Conservation (phyloP, 2,329 filamentous ascomycete genomes). For the Epichloe glyceriae region DNA sequence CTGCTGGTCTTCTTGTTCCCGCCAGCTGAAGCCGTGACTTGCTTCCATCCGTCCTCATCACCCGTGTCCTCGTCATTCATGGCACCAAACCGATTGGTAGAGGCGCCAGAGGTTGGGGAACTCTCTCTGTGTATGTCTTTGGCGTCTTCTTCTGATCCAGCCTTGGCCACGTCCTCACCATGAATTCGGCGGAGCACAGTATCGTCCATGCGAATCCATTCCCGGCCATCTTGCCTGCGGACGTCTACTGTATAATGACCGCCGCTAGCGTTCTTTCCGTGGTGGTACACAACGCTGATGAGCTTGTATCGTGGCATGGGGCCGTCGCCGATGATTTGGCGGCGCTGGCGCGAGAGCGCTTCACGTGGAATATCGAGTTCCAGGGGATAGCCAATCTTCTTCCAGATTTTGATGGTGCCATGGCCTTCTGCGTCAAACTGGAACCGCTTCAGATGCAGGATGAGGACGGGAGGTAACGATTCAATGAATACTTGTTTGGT, state of each 20-base stretch:
- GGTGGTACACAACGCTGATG: slow-evolving; percentile 88
- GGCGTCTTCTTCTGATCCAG: slow-evolving; percentile 63
- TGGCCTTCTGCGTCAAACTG: slow-evolving; percentile 73
- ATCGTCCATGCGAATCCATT: slow-evolving; percentile 95
- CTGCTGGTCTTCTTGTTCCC: slow-evolving; percentile 59
- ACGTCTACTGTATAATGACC: slow-evolving; percentile 98
- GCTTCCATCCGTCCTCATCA: slow-evolving; percentile 69
- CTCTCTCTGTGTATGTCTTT: slow-evolving; percentile 35
- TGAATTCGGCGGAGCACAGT: slow-evolving; percentile 77
- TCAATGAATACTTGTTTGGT: slow-evolving; percentile 96
- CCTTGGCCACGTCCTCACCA: slow-evolving; percentile 79
- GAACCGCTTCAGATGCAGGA: slow-evolving; percentile 93
- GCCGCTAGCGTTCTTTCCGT: slow-evolving; percentile 90
- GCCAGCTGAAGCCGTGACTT: slow-evolving; percentile 51
- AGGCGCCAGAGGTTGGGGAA: slow-evolving; percentile 20
- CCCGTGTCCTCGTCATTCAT: slow-evolving; percentile 54
- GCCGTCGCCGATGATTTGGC: slow-evolving; percentile 48
- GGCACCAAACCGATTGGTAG: slow-evolving; percentile 61
- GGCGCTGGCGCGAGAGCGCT: slow-evolving; percentile 65
- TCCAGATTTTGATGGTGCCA: slow-evolving; percentile 95
- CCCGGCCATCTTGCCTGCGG: slow-evolving; percentile 79
- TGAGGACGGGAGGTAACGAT: slow-evolving; percentile 76
- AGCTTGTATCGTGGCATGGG: slow-evolving; percentile 73
- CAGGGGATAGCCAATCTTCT: slow-evolving; percentile 89
- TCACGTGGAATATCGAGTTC: slow-evolving; percentile 90